Evolutionary conservation across 345 rosid genomes (phyloP).

Genomic region (Aegle marmelos): DNA sequence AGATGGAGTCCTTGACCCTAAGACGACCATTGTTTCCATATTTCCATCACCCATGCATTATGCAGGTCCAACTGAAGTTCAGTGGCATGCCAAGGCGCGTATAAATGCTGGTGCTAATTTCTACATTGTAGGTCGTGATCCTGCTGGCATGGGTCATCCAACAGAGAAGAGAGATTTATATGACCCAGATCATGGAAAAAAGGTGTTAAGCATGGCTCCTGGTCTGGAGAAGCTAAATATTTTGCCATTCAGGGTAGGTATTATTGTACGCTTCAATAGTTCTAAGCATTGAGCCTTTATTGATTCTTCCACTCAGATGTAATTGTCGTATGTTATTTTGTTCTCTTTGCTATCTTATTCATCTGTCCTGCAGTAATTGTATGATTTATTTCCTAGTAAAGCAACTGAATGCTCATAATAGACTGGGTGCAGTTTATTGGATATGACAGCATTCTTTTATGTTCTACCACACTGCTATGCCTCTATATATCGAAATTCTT

Average conservation of each 20-base stretch:
- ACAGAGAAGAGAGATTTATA: slow-evolving; percentile 90
- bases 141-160: slow-evolving; percentile 99
- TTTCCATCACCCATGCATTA: slow-evolving; percentile 99
- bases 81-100: slow-evolving; percentile 99
- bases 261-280: not conserved
- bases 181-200: slow-evolving; percentile 96
- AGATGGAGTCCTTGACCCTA: slow-evolving; percentile 89
- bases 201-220: slow-evolving; percentile 96
- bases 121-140: slow-evolving; percentile 98
- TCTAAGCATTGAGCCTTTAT: not conserved
- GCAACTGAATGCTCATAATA: not conserved
- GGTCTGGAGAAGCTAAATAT: slow-evolving; percentile 93
- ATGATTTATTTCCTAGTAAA: not conserved
- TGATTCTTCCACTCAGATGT: not conserved
- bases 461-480: not conserved
- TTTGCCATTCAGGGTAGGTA: slow-evolving; percentile 84
- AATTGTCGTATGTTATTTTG: not conserved
- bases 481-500: not conserved
- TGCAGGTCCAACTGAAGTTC: slow-evolving; percentile 99
- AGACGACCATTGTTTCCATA: slow-evolving; percentile 87
- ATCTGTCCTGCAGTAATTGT: not conserved
- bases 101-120: slow-evolving; percentile 96
- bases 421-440: not conserved
- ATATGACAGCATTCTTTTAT: not conserved
- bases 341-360: not conserved